Evolutionary conservation across 495 filamentous ascomycete genomes (phyloP).

Genomic region (Aspergillus panamensis): DNA sequence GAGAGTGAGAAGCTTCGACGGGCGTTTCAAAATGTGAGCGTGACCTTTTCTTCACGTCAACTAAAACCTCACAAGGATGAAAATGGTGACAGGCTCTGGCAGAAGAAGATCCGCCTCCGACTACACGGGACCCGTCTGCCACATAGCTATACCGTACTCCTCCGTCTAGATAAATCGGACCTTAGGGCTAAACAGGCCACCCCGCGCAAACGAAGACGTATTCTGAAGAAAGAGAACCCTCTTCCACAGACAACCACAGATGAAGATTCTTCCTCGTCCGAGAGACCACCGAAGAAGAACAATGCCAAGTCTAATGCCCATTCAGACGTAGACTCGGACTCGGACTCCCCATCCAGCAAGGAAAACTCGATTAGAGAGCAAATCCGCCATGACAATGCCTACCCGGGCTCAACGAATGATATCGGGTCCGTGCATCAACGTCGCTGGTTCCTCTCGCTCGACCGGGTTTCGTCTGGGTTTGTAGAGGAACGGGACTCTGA

Average conservation of each 20-base stretch:
- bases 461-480: conserved; percentile 54
- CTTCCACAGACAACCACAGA: not conserved
- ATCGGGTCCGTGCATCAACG: conserved; percentile 64
- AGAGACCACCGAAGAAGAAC: not conserved
- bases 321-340: not conserved
- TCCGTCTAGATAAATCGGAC: conserved; percentile 53
- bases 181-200: conserved; percentile 25
- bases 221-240: not conserved
- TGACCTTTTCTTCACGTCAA: conserved; percentile 14
- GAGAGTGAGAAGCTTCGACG: conserved; percentile 48
- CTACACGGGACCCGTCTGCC: conserved; percentile 59
- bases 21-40: conserved; percentile 50
- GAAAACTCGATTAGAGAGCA: conserved; percentile 9
- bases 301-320: not conserved
- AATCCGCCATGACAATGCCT: conserved; percentile 60
- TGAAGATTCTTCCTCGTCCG: not conserved
- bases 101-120: conserved; percentile 59
- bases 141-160: conserved; percentile 51
- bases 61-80: not conserved
- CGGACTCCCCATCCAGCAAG: not conserved
- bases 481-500: conserved; percentile 24
- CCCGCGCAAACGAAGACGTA: conserved; percentile 30
- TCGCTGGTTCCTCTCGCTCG: conserved; percentile 58
- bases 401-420: conserved; percentile 57
- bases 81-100: not conserved